phyloP scores from a whole-genome alignment of 306 rosid genomes.

The Lathyrus oleraceus region DNA sequence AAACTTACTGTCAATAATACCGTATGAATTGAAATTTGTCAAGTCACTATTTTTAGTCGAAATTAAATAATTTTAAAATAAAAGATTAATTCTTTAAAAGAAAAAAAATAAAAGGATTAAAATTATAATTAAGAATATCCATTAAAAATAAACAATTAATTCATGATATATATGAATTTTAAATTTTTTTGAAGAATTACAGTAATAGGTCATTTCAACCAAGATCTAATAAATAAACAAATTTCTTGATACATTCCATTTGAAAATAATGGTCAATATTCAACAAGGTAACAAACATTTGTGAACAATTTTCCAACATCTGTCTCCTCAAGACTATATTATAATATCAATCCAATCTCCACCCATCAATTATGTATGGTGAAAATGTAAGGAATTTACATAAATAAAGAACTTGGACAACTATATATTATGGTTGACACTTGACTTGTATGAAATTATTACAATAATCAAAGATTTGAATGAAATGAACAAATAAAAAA shows the following conservation, averaged over 20 bases:
- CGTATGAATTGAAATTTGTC: too few relatives aligned
- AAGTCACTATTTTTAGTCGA: too few relatives aligned
- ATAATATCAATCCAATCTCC: neutral
- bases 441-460: neutral
- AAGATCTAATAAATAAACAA: neutral
- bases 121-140: too few relatives aligned
- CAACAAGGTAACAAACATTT: neutral
- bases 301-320: neutral
- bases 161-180: neutral
- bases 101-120: too few relatives aligned
- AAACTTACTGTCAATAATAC: too few relatives aligned
- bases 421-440: neutral
- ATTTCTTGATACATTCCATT: neutral
- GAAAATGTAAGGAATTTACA: neutral
- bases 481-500: slow-evolving; percentile 20
- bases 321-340: neutral
- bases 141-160: neutral
- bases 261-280: neutral
- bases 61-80: too few relatives aligned
- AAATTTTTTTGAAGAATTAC: neutral
- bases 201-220: neutral
- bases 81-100: too few relatives aligned
- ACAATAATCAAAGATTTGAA: neutral
- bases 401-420: slow-evolving; percentile 3
- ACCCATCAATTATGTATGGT: neutral